Evolutionary conservation across 2,329 filamentous ascomycete genomes (phyloP), one percentile per base, ranked within the genome.

Genomic region (Fusarium miscanthi): DNA sequence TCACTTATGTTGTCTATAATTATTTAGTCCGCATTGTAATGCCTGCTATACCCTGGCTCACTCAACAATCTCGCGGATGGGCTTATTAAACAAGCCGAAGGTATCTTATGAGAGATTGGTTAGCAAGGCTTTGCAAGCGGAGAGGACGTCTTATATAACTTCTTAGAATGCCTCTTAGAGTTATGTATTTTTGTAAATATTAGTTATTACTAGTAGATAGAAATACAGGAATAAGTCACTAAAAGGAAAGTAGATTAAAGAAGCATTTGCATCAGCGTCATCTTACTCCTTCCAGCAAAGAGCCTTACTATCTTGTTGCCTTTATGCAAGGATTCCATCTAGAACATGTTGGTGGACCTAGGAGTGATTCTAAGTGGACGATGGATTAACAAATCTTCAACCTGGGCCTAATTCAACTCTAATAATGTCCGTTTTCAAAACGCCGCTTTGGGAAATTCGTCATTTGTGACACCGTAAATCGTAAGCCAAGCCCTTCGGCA

Each of bases 191-290:
- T 33, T 13, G 8, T 13, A 13, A 12, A 19, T 33, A 6, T 5
- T 16, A 19, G 21, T 33, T 11, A 23, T 19, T 49, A 19, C 46
- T 10, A 14, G 31, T 48, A 13, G 17, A 13, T 27, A 48, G 14
- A 27, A 25, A 13, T 12, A 21, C 14, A n/a, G 6, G 1, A 5
- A 3, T 2, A 13, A 40, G 11, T 3, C 4, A 41, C 11, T 27
- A 17, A 12, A 17, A 3, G 17, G 1, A n/a, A n/a, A 33, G 16
- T 14, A 33, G 2, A 16, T 10, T 14, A 6, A 33, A 33, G 7
- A 35, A 43, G 19, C 10, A 10, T 14, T 30, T 3, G 0, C 17
- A 17, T 16, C 45, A n/a, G 6, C 21, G 21, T 17, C 45, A 48
- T 48, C 14, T 48, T 4, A 8, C 14, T 17, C 10, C 21, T 10